Conservation (phyloP, 441 rosid species). For the Erodium texanum region DNA sequence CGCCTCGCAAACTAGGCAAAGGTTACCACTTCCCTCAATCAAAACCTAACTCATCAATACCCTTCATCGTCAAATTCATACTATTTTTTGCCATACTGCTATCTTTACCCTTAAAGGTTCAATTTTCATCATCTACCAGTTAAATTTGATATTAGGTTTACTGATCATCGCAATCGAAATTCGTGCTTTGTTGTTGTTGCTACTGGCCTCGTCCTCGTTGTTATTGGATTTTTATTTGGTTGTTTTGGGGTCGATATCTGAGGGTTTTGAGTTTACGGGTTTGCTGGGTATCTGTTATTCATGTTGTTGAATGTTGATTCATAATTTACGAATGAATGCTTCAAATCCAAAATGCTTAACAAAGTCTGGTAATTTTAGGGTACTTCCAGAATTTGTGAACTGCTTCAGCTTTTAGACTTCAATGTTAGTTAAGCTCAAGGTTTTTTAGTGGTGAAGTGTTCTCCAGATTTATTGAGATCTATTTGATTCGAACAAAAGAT, state of each 20-base stretch:
- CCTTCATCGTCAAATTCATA: not conserved
- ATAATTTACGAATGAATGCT: not conserved
- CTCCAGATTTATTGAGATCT: not conserved
- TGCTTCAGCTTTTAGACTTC: not conserved
- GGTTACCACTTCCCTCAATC: conserved; percentile 26
- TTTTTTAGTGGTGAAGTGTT: not conserved
- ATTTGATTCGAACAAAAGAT: not conserved
- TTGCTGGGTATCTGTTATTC: not conserved
- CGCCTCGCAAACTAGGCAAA: conserved; percentile 48
- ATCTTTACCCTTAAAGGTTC: not conserved
- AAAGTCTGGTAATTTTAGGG: not conserved
- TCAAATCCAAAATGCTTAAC: not conserved
- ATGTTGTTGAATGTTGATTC: not conserved
- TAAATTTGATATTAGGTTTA: not conserved
- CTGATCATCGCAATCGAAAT: not conserved
- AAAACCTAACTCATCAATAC: not conserved
- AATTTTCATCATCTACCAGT: not conserved
- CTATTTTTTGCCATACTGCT: no score
- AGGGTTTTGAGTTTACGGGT: not conserved
- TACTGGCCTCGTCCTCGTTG: not conserved
- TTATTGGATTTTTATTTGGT: not conserved
- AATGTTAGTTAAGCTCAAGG: not conserved
- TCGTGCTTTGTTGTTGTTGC: not conserved
- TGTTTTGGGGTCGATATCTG: no score
- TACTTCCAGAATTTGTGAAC: not conserved